Evolutionary conservation across 2,329 filamentous ascomycete genomes (phyloP), one percentile per base, ranked within the genome.

Genomic region (Stagonosporopsis cucurbitacearum): DNA sequence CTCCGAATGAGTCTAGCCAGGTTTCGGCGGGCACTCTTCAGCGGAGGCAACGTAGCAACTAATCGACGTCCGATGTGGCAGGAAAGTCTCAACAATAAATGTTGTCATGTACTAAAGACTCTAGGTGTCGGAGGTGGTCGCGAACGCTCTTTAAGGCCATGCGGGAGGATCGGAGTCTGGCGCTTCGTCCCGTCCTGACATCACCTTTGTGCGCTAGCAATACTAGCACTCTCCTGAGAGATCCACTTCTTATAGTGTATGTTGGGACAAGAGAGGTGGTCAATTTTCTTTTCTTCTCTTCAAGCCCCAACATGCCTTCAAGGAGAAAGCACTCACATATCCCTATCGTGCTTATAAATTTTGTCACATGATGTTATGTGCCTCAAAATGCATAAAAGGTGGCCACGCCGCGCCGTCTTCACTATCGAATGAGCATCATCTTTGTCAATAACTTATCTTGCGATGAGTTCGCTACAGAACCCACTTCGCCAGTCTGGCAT

Each of bases 401-500:
- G 26, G 25, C 2, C n/a, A 20, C 8, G 17, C 13, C 17, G 19
- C 19, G 15, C 7, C 2, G 17, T 39, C 9, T 26, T n/a, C 15
- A 26, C 13, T 4, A 33, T 41, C 37, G 15, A 41, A 8, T 37
- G 22, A 49, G 13, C 25, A 19, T 19, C 32, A 6, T 7, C 8
- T 33, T 17, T 9, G 15, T 11, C 17, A 17, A 9, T 13, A 2
- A 20, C 4, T 2, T 20, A 8, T n/a, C 15, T 20, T 17, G 42
- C 15, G 8, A 59, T 59, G 57, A 50, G 53, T 25, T 59, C 57
- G 11, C 47, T 36, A 19, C 33, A 47, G 19, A 35, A 44, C 6
- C 57, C 57, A 12, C 54, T 60, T 17, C 59, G 59, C 30, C 54
- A 57, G 1, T 59, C 57, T 8, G 57, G 59, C 22, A 53, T 60